Percentiles rank a stretch among this genome's conserved stretches.
Evolutionary conservation across 495 filamentous ascomycete species (phyloP).

Genomic region (Trypethelium eluteriae): DNA sequence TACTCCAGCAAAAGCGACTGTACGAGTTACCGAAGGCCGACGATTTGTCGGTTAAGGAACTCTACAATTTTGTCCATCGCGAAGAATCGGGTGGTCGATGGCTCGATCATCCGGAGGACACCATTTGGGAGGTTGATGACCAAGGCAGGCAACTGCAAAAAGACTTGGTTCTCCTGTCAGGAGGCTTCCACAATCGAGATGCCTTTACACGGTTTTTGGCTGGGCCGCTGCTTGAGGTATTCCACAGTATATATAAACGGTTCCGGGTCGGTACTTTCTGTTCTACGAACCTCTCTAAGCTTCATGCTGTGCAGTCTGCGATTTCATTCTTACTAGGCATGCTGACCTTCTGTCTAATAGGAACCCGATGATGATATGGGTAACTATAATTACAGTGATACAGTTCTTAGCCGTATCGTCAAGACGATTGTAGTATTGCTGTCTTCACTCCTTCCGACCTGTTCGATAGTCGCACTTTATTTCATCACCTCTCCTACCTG

Average conservation of each 20-base stretch:
- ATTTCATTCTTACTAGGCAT: neutral
- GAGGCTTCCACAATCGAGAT: conserved; percentile 18
- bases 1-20: conserved; percentile 19
- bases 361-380: conserved; percentile 9
- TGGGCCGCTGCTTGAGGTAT: conserved; percentile 9
- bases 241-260: conserved; percentile 13
- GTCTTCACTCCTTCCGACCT: conserved; percentile 30
- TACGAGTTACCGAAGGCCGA: conserved; percentile 21
- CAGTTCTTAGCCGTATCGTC: conserved; percentile 1
- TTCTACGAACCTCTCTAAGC: no score
- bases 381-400: neutral
- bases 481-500: conserved; percentile 25
- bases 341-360: neutral
- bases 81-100: conserved; percentile 15
- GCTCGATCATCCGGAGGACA: conserved; percentile 24
- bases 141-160: conserved; percentile 12
- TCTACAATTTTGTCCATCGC: conserved; percentile 19
- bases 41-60: conserved; percentile 19
- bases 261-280: neutral
- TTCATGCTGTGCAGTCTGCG: no score
- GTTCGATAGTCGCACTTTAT: conserved; percentile 33
- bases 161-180: conserved; percentile 20
- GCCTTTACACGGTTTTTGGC: conserved; percentile 21
- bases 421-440: conserved; percentile 27
- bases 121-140: conserved; percentile 17